A percentile compares a stretch with the other conserved stretches of the same genome.
Conservation (phyloP, 1,284 basidiomycete genomes). For the Ustilago lituana region DNA sequence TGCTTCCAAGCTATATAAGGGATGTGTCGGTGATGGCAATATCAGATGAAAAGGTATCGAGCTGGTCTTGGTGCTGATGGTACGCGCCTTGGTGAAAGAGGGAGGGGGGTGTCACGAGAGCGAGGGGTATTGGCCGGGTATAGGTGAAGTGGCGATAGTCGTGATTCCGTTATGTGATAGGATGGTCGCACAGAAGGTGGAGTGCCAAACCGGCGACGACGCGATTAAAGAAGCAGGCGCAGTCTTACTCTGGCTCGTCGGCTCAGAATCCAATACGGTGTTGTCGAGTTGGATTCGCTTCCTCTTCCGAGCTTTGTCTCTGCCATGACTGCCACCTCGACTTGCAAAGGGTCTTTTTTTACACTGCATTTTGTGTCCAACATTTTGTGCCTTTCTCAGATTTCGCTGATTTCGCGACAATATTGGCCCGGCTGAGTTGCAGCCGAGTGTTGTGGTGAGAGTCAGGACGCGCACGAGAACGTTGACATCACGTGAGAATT, state of each 20-base stretch:
- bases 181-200: background rate
- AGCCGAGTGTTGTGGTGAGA: background rate
- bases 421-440: no score
- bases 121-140: slow-evolving; percentile 18
- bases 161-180: background rate
- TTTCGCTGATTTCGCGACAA: no score
- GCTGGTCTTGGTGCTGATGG: no score
- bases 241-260: no score
- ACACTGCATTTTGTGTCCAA: slow-evolving; percentile 5
- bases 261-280: no score
- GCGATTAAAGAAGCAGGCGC: no score
- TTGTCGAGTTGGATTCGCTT: no score
- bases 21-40: background rate
- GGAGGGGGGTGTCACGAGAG: background rate
- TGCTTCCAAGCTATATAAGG: no score
- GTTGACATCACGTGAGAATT: slow-evolving; percentile 13
- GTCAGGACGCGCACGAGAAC: slow-evolving; percentile 18
- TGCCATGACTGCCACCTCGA: no score
- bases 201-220: no score
- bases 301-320: no score
- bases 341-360: slow-evolving; percentile 4
- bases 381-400: slow-evolving; percentile 2
- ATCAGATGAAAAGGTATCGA: background rate
- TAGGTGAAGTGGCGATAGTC: background rate
- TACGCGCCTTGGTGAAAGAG: no score